Conservation (phyloP, 1,284 basidiomycete genomes). For the Ustilago nuda region DNA sequence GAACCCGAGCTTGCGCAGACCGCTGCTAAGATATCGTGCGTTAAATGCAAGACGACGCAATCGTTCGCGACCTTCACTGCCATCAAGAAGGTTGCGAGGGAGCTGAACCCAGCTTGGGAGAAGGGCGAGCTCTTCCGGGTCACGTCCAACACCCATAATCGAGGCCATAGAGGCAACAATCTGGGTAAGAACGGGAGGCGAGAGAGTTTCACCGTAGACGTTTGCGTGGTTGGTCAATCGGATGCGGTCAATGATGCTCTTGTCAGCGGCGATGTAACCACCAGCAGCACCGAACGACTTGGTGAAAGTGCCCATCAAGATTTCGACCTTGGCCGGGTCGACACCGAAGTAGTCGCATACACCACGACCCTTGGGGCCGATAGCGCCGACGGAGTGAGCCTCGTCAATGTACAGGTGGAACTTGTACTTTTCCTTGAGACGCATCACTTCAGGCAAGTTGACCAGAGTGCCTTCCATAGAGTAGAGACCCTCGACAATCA, state of each 20-base stretch:
- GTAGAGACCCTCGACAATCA: constrained; percentile 95
- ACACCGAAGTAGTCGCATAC: constrained; percentile 95
- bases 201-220: constrained; percentile 89
- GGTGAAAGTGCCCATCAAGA: constrained; percentile 99
- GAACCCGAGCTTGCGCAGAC: constrained; percentile 91
- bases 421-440: constrained; percentile 96
- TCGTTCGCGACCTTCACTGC: constrained; percentile 80
- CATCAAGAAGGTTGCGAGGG: constrained; percentile 57
- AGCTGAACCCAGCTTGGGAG: constrained; percentile 64
- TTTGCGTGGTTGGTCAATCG: constrained; percentile 86
- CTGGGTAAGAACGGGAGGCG: constrained; percentile 90
- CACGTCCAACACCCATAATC: constrained; percentile 81
- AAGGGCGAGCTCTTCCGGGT: constrained; percentile 58
- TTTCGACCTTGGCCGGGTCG: constrained; percentile 83
- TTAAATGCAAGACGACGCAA: constrained; percentile 94
- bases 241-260: constrained; percentile 82
- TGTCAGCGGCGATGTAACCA: constrained; percentile 90
- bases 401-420: constrained; percentile 97
- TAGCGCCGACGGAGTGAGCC: constrained; percentile 95
- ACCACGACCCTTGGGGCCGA: constrained; percentile 92
- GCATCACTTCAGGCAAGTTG: constrained; percentile 84
- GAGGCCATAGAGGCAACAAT: constrained; percentile 91
- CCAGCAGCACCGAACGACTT: constrained; percentile 98
- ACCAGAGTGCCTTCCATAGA: constrained; percentile 97
- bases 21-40: constrained; percentile 87